A percentile compares a stretch with the other conserved stretches of the same genome.
These are phyloP conservation scores for Monascus purpureus DNA, from an alignment of 495 filamentous ascomycete genomes.

Conservation along the genomic window DNA sequence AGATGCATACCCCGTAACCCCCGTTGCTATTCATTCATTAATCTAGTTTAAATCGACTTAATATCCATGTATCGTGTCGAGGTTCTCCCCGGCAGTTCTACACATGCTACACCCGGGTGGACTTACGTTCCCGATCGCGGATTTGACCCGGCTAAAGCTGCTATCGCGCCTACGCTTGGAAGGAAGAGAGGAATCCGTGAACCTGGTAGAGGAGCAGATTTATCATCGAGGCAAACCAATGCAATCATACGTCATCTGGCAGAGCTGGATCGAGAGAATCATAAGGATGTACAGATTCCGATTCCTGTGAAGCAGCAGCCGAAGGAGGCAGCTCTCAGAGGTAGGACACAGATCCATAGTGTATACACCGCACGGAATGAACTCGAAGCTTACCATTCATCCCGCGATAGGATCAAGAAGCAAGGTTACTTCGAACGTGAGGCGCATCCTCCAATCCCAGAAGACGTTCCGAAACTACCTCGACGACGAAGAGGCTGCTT, in stretches of 20 bases:
- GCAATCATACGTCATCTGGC: slow-evolving; percentile 64
- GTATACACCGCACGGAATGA: background rate
- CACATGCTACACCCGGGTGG: slow-evolving; percentile 64
- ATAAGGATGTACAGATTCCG: slow-evolving; percentile 54
- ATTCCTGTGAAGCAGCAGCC: slow-evolving; percentile 36
- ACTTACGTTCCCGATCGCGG: slow-evolving; percentile 73
- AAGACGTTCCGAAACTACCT: slow-evolving; percentile 89
- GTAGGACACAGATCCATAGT: slow-evolving; percentile 8
- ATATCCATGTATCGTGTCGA: slow-evolving; percentile 50
- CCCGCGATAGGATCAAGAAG: slow-evolving; percentile 11
- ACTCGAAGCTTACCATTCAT: background rate
- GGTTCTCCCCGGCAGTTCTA: slow-evolving; percentile 55
- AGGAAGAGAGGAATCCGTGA: slow-evolving; percentile 53
- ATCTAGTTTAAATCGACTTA: background rate
- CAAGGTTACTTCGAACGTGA: slow-evolving; percentile 68
- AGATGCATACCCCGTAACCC: too few relatives aligned
- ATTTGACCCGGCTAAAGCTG: slow-evolving; percentile 43
- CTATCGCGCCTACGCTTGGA: slow-evolving; percentile 40
- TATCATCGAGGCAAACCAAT: slow-evolving; percentile 61
- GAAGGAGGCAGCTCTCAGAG: slow-evolving; percentile 33
- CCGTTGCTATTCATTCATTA: background rate
- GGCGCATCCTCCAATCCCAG: slow-evolving; percentile 77
- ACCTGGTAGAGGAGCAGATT: slow-evolving; percentile 37
- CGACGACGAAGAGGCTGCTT: slow-evolving; percentile 69
- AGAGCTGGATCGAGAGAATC: slow-evolving; percentile 68